Percentiles rank a stretch among this genome's conserved stretches.
These are phyloP conservation scores for Coemansia sp. DNA, from an alignment of 192 early-diverging fungal species.

Conservation along the genomic window DNA sequence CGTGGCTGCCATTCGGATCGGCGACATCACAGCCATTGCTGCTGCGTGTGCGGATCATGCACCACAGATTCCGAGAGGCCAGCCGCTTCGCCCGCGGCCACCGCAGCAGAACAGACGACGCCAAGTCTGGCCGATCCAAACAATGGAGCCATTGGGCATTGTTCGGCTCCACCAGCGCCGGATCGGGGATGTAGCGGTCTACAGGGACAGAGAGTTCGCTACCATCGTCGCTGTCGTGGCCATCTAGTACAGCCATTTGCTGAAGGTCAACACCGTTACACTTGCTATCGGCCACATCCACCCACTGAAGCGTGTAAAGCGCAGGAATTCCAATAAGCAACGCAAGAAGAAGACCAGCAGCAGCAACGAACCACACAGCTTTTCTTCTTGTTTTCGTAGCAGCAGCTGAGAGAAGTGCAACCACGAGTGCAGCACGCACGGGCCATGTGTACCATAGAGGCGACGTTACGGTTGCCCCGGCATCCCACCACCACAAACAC, in stretches of 20 bases:
- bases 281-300: not conserved
- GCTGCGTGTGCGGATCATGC: not conserved
- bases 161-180: not conserved
- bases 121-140: too few species aligned
- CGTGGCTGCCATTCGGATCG: not conserved
- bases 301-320: slow-evolving; percentile 2
- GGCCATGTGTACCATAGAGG: slow-evolving; percentile 16
- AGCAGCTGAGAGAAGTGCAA: slow-evolving; percentile 3
- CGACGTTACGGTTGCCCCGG: not conserved
- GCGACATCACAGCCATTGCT: not conserved
- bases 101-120: slow-evolving; percentile 11
- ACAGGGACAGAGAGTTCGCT: not conserved
- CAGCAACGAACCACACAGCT: not conserved
- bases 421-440: slow-evolving; percentile 6
- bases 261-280: too few species aligned
- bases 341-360: not conserved
- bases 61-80: not conserved
- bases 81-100: slow-evolving; percentile 27
- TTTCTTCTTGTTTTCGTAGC: not conserved
- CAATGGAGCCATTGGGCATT: too few species aligned
- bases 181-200: too few species aligned
- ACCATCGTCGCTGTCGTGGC: not conserved
- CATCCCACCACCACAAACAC: slow-evolving; percentile 7
- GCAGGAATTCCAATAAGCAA: slow-evolving; percentile 8
- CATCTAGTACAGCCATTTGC: too few species aligned